Evolutionary conservation across 2,329 filamentous ascomycete species (phyloP), one percentile per base, ranked within the genome.

Genomic region (Trichoderma sp.): DNA sequence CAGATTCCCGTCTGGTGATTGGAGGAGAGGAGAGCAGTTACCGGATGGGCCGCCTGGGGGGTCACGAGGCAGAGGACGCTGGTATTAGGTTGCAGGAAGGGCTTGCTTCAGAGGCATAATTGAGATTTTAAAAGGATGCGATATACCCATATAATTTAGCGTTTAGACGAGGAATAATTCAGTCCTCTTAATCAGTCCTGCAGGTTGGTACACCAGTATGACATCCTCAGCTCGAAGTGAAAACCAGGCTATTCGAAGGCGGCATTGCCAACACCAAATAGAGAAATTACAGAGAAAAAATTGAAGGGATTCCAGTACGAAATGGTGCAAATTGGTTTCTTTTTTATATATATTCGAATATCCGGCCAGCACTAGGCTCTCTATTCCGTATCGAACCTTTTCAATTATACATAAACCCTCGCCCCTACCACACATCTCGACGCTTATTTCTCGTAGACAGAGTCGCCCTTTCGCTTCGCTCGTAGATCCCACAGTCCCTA

Each of bases 401-500:
- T 72, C 72, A 77, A 85, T 86, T 86, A 79, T 86, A 87, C 83
- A 83, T 62, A 72, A 71, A 71, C 62, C 66, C 66, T 73, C 74
- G 32, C 68, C 30, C 47, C 70, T 71, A 64, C 71, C 72, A 36
- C 68, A 65, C 18, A 30, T n/a, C 68, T 67, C 62, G 71, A 67
- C 58, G 34, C 78, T 79, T 85, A 98, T 81, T 88, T 95, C 83
- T 98, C 95, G 70, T 86, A 85, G 78, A 97, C 87, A n/a, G 91
- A 86, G 80, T 98, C 95, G 70, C 94, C 95, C 83, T 89, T 92
- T 82, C 93, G 88, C 91, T 98, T 98, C 72, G 91, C 95, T 77
- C 94, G 89, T 77, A 98, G 82, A 63, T 97, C 88, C 82, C 86
- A 97, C 80, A 95, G 94, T 79, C 95, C 96, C 95, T 98, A 53